Evolutionary conservation across 192 early-diverging fungal species (phyloP).

Genomic region (Diversispora epigaea): DNA sequence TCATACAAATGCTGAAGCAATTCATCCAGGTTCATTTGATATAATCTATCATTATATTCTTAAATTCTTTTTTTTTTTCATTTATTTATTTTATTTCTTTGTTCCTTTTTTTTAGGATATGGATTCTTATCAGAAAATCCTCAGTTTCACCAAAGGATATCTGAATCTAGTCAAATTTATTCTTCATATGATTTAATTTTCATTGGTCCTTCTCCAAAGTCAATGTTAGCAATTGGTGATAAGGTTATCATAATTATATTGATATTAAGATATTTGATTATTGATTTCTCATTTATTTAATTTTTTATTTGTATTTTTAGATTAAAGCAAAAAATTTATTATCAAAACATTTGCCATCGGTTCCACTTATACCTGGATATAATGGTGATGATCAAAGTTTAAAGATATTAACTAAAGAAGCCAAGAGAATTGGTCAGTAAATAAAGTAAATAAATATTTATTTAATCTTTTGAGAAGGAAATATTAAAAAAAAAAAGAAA

Average conservation of each 20-base stretch:
- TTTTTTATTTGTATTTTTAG: conserved; percentile 39
- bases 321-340: conserved; percentile 59
- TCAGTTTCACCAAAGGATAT: conserved; percentile 73
- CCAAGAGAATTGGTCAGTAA: conserved; percentile 42
- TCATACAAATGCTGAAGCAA: conserved; percentile 78
- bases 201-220: conserved; percentile 64
- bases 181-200: conserved; percentile 51
- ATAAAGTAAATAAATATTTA: neutral
- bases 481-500: too few species aligned
- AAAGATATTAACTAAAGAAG: conserved; percentile 50
- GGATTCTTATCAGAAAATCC: conserved; percentile 92
- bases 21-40: conserved; percentile 71
- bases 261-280: neutral
- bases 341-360: conserved; percentile 49
- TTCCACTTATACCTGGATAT: conserved; percentile 66
- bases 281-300: neutral
- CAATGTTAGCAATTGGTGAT: conserved; percentile 78
- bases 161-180: conserved; percentile 48
- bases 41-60: neutral
- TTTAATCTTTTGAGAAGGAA: neutral
- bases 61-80: neutral
- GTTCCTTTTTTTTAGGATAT: conserved; percentile 51
- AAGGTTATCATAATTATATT: conserved; percentile 67
- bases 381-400: conserved; percentile 59
- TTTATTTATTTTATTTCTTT: conserved; percentile 16